Evolutionary conservation across 495 filamentous ascomycete species (phyloP), one percentile per base, ranked within the genome.

Genomic region (Penicillium ochrochloron): DNA sequence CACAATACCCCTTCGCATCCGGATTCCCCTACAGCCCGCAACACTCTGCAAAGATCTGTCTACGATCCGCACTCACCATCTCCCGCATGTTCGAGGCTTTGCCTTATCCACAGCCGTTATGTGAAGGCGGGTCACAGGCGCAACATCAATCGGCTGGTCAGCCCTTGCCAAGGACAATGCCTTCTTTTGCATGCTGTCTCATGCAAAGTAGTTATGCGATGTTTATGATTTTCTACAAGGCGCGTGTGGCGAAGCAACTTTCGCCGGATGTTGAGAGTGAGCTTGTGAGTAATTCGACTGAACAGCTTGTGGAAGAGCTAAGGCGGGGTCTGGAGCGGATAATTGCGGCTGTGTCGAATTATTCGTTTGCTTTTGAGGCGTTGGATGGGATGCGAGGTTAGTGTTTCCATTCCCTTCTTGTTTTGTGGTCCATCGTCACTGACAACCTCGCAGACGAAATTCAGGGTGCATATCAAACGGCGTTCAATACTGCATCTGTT

Each of bases 161-260:
- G 12, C 75, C 74, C 29, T 66, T 81, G 14, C 84, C 85, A 3
- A 80, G 85, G 33, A 86, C 83, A 19, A 87, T 88, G 82, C 86
- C 86, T 0, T 80, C 83, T 0, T 87, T 87, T 61, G 84, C 86
- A 19, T 87, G 84, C 63, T 88, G 86, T 66, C 78, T 86, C 10
- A 87, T 88, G 85, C 86, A 88, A 66, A 82, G 83, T 50, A 85
- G 83, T 62, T 88, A 88, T 63, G 84, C 85, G 9, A 77, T 88
- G 71, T 77, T 88, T 25, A 88, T 88, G 85, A 70, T 80, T 1
- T 81, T 75, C 61, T 80, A 81, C 66, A 81, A 82, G 52, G 77
- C 82, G 3, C 80, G 81, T 23, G 76, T 83, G 17, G 78, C 79
- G 55, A 84, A 81, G 17, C 82, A 78, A 31, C 41, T 82, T 34